Base-by-base conservation (phyloP, 441 rosid genomes). In the Erodium texanum region DNA sequence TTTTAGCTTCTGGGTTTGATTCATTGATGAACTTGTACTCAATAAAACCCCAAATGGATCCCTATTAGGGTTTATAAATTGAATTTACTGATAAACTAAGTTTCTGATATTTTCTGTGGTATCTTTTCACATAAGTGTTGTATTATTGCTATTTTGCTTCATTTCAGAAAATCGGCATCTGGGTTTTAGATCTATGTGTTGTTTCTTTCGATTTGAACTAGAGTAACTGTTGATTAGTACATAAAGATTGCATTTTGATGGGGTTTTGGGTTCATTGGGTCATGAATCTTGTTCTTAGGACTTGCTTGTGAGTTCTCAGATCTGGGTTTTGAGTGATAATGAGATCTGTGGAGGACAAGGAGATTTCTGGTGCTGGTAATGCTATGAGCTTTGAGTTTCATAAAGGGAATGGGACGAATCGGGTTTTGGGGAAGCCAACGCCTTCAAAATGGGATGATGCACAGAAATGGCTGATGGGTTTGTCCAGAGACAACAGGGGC, bases 381-480 rank as follows among this genome's bases (percentile, higher is more conserved):
- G 70, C 77, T 20, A 66, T 75, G 50, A 73, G 85, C 69, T 89
- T 89, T 18, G 95, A 90, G 89, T 90, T 88, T 77, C 97, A 86
- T 32, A 84, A 84, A 77, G 82, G 85, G 27, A 87, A 82, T 77
- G 77, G 84, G 5, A 77, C 80, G 24, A 86, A 73, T 58, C 84
- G n/a, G n/a, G n/a, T n/a, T n/a, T n/a, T n/a, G 87, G 38, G 77
- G 3, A 93, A 89, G 67, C 92, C 94, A 1, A 83, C 97, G 4
- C 97, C 97, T 20, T 94, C 99, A 0, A 94, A 94, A 79, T 91
- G 97, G 97, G 97, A 93, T 66, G 99, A 93, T 71, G 97, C 97
- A 18, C 95, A 93, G 67, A 93, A 93, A 81, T 93, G 99, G 97
- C 84, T 93, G 11, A 91, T 90, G 27, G 91, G 93, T 15, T 66